Base-by-base conservation (phyloP, 1,284 basidiomycete genomes). In the Puccinia horiana region DNA sequence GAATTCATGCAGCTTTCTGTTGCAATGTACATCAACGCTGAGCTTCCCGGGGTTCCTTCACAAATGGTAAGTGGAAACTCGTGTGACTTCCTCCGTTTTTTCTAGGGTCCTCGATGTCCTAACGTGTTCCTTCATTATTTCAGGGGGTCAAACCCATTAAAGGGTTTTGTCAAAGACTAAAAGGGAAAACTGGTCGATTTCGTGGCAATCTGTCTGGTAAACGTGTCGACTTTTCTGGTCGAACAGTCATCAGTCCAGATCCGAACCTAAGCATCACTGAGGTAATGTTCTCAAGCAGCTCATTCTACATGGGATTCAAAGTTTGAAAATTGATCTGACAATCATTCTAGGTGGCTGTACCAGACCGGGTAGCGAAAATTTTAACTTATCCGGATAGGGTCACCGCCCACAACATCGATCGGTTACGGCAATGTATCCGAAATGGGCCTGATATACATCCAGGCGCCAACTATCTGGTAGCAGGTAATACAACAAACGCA, bases 111-210 rank as follows among this genome's bases (percentile, higher is more conserved):
- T n/a, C n/a, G 9, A 20, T 37, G 20, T 73, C 56, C 26, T 42
- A 18, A n/a, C 26, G 47, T 18, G 16, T 52, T 67, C 72, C n/a
- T 75, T 44, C 56, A 23, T 61, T 8, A 65, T 12, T 63, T 35
- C 58, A 81, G 76, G 76, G 82, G 18, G 91, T 93, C 87, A 96
- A 96, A 85, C 95, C 96, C 2, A 96, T 96, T 84, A 92, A 95
- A 83, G 97, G 97, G 20, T 98, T 99, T 86, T 97, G 98, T 75
- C 97, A 99, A 86, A 93, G 97, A 26, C 89, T 99, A 82, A 99
- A 99, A 89, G 97, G 97, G 65, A 99, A 99, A 87, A 95, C 98
- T 88, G 97, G 97, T 85, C 95, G 97, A 82, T 99, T 99, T 89
- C 91, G 97, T 87, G 97, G 97, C 42, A 99, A 99, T 87, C 90